Percentiles rank a stretch among this genome's conserved stretches.
Evolutionary conservation across 805 yeast species (phyloP).

Genomic region (Kazachstania africana): DNA sequence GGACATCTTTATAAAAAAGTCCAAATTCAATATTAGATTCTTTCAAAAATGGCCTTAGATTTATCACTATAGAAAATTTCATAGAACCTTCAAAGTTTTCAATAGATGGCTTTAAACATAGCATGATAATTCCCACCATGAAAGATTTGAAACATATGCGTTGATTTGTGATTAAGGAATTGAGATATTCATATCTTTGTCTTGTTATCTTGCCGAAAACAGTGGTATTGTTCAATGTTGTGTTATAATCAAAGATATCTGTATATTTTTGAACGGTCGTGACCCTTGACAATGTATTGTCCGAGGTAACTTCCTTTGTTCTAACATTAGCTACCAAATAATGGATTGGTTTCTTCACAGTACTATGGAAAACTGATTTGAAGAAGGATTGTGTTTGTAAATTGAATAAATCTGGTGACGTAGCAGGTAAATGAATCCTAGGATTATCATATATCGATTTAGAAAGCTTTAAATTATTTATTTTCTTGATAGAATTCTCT

Average conservation of each 20-base stretch:
- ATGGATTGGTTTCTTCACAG: conserved; percentile 18
- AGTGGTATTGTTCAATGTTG: conserved; percentile 18
- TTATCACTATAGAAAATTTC: conserved; percentile 15
- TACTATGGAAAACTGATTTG: conserved; percentile 13
- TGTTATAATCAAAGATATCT: conserved; percentile 6
- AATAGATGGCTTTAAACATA: conserved; percentile 18
- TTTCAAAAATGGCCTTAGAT: conserved; percentile 11
- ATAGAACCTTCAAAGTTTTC: conserved; percentile 10
- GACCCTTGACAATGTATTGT: neutral
- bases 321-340: conserved; percentile 3
- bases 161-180: conserved; percentile 9
- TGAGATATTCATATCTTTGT: conserved; percentile 8
- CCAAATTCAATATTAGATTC: conserved; percentile 9
- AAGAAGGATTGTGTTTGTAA: conserved; percentile 21
- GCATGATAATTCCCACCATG: conserved; percentile 17
- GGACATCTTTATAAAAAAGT: conserved; percentile 16
- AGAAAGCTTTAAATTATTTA: conserved; percentile 5
- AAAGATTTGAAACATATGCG: conserved; percentile 17
- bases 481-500: neutral
- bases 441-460: conserved; percentile 20
- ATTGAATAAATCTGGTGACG: conserved; percentile 13
- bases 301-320: neutral
- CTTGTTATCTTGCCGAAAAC: conserved; percentile 17
- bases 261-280: neutral
- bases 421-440: conserved; percentile 16